These are phyloP conservation scores for Terfezia claveryi DNA, from an alignment of 495 filamentous ascomycete species.

Conservation along the genomic window DNA sequence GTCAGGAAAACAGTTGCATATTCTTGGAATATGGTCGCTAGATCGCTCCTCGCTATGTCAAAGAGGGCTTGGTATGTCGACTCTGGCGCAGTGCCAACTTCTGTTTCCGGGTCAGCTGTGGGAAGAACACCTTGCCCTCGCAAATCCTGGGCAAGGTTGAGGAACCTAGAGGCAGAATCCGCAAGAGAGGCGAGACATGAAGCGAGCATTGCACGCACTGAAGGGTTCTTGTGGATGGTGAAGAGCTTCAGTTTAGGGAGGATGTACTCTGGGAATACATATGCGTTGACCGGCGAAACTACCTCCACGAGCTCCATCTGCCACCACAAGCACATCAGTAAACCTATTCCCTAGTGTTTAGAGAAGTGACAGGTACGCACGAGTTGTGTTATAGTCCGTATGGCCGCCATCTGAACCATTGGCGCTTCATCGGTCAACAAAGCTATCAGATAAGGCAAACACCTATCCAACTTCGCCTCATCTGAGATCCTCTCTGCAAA, in stretches of 20 bases:
- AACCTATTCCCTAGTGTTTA: background rate
- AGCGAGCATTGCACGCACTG: conserved; percentile 77
- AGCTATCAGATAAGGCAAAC: conserved; percentile 70
- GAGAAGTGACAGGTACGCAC: conserved; percentile 12
- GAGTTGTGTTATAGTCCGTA: conserved; percentile 69
- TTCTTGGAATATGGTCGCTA: conserved; percentile 57
- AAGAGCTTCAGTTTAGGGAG: conserved; percentile 61
- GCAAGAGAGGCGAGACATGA: conserved; percentile 79
- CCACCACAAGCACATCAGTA: background rate
- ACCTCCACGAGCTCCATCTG: conserved; percentile 60
- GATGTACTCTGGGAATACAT: conserved; percentile 89
- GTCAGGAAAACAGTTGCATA: conserved; percentile 81
- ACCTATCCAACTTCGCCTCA: conserved; percentile 87
- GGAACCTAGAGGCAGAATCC: conserved; percentile 62
- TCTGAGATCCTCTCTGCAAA: conserved; percentile 84
- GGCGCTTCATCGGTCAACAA: conserved; percentile 62
- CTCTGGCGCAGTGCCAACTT: conserved; percentile 38
- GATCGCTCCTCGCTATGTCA: conserved; percentile 54
- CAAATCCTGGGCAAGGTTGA: conserved; percentile 77
- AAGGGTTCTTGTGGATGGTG: conserved; percentile 34
- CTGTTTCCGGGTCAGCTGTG: conserved; percentile 55
- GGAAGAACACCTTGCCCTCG: conserved; percentile 64
- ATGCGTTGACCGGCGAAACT: conserved; percentile 82
- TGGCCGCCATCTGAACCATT: conserved; percentile 59
- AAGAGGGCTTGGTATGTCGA: conserved; percentile 56